Evolutionary conservation across 2,329 filamentous ascomycete species (phyloP).

Genomic region (Penicillium sp.): DNA sequence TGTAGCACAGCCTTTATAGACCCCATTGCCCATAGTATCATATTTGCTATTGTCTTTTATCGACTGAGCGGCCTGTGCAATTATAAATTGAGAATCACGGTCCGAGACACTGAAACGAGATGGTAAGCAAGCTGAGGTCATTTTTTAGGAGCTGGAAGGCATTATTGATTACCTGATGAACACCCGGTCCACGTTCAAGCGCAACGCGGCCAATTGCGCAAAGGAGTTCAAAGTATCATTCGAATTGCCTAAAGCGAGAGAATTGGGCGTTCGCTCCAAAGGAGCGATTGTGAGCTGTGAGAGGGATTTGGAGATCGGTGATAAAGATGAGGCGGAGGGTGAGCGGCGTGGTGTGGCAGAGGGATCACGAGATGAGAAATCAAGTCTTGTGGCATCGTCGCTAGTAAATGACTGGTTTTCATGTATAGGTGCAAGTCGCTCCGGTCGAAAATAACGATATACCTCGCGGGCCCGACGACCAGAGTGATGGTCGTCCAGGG

Average conservation of each 20-base stretch:
- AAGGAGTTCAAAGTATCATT: constrained; percentile 36
- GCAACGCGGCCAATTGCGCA: constrained; percentile 34
- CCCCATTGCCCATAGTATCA: constrained; percentile 29
- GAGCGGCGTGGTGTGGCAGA: constrained; percentile 3
- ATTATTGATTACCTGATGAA: constrained; percentile 27
- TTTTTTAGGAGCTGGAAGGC: too few species aligned
- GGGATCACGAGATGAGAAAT: not conserved
- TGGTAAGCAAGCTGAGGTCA: not conserved
- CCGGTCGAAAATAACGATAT: constrained; percentile 39
- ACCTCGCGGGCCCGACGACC: constrained; percentile 37
- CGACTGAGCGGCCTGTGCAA: constrained; percentile 50
- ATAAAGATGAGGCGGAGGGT: constrained; percentile 4
- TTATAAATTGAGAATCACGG: constrained; percentile 49
- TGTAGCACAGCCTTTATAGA: constrained; percentile 34
- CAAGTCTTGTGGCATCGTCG: not conserved
- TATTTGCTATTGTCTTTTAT: constrained; percentile 35
- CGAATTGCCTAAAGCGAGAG: constrained; percentile 24
- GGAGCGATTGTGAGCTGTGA: not conserved
- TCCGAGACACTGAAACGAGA: constrained; percentile 43
- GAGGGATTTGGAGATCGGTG: not conserved
- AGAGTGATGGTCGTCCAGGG: constrained; percentile 22
- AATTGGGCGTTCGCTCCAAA: constrained; percentile 16
- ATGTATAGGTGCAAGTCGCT: constrained; percentile 6
- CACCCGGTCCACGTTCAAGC: constrained; percentile 35
- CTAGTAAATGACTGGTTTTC: not conserved